Evolutionary conservation across 306 rosid species (phyloP).

Genomic region (Amphicarpaea edgeworthii): DNA sequence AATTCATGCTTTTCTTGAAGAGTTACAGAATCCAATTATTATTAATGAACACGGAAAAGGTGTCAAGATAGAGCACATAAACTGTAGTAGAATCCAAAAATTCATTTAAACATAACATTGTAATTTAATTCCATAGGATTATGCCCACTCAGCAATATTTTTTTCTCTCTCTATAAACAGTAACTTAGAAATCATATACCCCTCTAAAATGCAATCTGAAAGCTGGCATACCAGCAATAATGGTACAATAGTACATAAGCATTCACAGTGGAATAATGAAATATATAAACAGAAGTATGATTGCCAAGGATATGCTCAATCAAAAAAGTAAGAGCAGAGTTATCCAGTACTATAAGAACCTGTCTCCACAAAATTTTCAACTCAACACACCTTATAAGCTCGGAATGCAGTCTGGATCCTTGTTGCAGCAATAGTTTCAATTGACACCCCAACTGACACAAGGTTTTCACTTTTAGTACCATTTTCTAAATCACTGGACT

Average conservation of each 20-base stretch:
- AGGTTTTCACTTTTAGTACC: slow-evolving; percentile 51
- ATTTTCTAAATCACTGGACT: slow-evolving; percentile 48
- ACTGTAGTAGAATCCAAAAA: slow-evolving; percentile 29
- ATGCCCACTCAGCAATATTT: not conserved
- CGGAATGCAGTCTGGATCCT: slow-evolving; percentile 92
- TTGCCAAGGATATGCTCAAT: slow-evolving; percentile 11
- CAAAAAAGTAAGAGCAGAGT: slow-evolving; percentile 24
- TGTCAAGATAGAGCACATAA: slow-evolving; percentile 28
- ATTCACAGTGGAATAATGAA: slow-evolving; percentile 11
- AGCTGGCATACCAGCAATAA: slow-evolving; percentile 25
- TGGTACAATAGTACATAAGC: not conserved
- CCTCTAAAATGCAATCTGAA: slow-evolving; percentile 24
- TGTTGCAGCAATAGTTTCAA: slow-evolving; percentile 83
- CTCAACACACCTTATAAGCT: slow-evolving; percentile 67
- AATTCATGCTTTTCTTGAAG: slow-evolving; percentile 20
- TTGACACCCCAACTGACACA: slow-evolving; percentile 64
- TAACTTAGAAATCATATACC: slow-evolving; percentile 3
- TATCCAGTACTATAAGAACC: slow-evolving; percentile 21
- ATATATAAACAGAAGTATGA: slow-evolving; percentile 23
- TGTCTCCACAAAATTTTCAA: slow-evolving; percentile 23
- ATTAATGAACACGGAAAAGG: slow-evolving; percentile 2
- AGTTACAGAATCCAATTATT: slow-evolving; percentile 1
- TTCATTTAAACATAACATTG: not conserved
- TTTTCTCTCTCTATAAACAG: not conserved
- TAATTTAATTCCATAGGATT: slow-evolving; percentile 11